Conservation (phyloP, 306 rosid species). For the Delonix regia region DNA sequence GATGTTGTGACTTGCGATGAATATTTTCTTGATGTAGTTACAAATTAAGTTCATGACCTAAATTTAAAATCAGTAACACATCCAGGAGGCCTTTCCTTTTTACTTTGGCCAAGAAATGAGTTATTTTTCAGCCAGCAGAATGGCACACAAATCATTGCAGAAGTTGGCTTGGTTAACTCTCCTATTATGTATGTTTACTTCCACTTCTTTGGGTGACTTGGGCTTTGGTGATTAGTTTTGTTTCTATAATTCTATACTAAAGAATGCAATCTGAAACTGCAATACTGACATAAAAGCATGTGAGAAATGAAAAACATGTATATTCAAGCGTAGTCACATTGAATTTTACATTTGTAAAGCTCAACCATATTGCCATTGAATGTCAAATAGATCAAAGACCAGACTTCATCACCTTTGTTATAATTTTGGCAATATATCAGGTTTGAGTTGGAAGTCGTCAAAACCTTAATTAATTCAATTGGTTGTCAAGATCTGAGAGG, state of each 20-base stretch:
- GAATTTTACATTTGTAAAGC: slow-evolving; percentile 19
- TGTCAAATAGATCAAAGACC: slow-evolving; percentile 10
- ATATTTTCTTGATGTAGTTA: neutral
- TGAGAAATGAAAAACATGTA: neutral
- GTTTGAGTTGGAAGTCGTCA: slow-evolving; percentile 32
- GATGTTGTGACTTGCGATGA: neutral
- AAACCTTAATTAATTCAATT: slow-evolving; percentile 33
- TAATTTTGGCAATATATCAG: slow-evolving; percentile 41
- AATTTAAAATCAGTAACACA: neutral
- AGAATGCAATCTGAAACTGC: slow-evolving; percentile 14
- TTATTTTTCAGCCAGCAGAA: slow-evolving; percentile 18
- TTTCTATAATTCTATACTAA: slow-evolving; percentile 3
- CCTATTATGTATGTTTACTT: slow-evolving; percentile 15
- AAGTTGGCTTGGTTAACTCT: slow-evolving; percentile 16
- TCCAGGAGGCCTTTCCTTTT: neutral
- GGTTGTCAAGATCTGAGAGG: slow-evolving; percentile 40
- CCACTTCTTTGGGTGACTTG: slow-evolving; percentile 21
- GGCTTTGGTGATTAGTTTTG: slow-evolving; percentile 11
- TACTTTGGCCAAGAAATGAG: slow-evolving; percentile 20
- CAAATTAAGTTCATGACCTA: slow-evolving; percentile 3
- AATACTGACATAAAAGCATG: slow-evolving; percentile 22
- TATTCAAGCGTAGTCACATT: slow-evolving; percentile 13
- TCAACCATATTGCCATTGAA: slow-evolving; percentile 4
- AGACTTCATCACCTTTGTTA: slow-evolving; percentile 16
- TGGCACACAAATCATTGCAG: slow-evolving; percentile 12